Evolutionary conservation across 2,329 filamentous ascomycete genomes (phyloP).

Genomic region (Venturia carpophila): DNA sequence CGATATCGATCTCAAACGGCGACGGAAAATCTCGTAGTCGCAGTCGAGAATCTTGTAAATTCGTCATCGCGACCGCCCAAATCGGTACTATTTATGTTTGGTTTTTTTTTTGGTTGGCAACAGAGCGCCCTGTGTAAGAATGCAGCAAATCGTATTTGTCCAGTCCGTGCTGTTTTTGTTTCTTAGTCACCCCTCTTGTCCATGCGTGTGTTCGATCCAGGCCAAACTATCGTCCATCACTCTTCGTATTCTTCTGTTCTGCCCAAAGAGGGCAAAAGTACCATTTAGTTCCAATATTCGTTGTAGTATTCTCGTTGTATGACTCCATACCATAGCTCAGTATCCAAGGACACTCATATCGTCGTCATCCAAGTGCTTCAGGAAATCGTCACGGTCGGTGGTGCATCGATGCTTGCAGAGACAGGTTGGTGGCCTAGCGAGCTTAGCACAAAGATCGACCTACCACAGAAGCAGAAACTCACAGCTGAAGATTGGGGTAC

Average conservation of each 20-base stretch:
- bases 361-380: constrained; percentile 1
- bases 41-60: background rate
- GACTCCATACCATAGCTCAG: background rate
- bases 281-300: background rate
- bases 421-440: constrained; percentile 6
- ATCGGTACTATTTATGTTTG: background rate
- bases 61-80: background rate
- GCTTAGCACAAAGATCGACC: background rate
- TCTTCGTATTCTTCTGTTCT: background rate
- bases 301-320: background rate
- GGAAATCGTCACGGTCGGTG: background rate
- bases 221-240: too few relatives aligned
- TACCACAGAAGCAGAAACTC: background rate
- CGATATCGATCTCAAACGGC: too few relatives aligned
- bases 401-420: background rate
- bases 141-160: background rate
- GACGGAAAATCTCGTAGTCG: background rate
- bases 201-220: background rate
- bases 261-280: background rate
- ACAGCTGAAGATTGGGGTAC: background rate
- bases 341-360: constrained; percentile 4
- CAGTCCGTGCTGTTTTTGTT: background rate
- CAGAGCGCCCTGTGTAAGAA: background rate
- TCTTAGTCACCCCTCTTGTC: too few relatives aligned
- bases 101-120: background rate